These are phyloP conservation scores for Colletotrichum spinosum DNA, from an alignment of 2,329 filamentous ascomycete species.

Conservation along the genomic window DNA sequence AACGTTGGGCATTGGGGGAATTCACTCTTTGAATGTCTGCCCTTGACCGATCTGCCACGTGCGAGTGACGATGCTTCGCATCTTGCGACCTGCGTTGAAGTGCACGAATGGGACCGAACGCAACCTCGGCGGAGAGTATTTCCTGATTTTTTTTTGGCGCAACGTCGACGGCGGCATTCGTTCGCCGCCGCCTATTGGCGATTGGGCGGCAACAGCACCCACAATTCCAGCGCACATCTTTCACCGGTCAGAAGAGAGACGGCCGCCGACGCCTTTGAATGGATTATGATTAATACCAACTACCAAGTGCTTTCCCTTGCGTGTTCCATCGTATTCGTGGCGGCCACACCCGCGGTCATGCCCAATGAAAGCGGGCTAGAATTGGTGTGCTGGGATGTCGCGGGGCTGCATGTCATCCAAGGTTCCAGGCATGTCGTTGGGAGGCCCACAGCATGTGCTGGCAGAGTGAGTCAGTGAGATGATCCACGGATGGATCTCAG, in stretches of 20 bases:
- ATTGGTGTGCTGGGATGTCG: constrained; percentile 2
- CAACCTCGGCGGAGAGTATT: neutral
- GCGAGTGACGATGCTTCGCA: neutral
- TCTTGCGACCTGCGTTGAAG: too few relatives aligned
- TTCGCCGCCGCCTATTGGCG: neutral
- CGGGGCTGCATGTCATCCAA: constrained; percentile 31
- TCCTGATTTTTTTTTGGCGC: constrained; percentile 1
- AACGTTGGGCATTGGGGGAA: constrained; percentile 20
- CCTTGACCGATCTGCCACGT: constrained; percentile 13
- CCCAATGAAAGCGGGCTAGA: constrained; percentile 10
- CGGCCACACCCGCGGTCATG: constrained; percentile 24
- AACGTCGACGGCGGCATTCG: neutral
- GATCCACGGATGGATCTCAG: constrained; percentile 32
- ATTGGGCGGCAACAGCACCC: constrained; percentile 12
- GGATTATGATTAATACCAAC: constrained; percentile 8
- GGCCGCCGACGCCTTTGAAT: constrained; percentile 22
- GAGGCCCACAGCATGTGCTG: constrained; percentile 34
- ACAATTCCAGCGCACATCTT: constrained; percentile 9
- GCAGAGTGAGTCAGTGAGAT: constrained; percentile 32
- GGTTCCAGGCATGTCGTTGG: constrained; percentile 21
- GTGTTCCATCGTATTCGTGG: constrained; percentile 10
- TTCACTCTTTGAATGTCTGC: constrained; percentile 5
- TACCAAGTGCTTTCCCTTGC: neutral
- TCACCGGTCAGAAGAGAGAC: constrained; percentile 7
- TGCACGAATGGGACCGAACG: too few relatives aligned